Evolutionary conservation across 192 early-diverging fungal genomes (phyloP), one percentile per base, ranked within the genome.

Genomic region (Entomortierella chlamydospora): DNA sequence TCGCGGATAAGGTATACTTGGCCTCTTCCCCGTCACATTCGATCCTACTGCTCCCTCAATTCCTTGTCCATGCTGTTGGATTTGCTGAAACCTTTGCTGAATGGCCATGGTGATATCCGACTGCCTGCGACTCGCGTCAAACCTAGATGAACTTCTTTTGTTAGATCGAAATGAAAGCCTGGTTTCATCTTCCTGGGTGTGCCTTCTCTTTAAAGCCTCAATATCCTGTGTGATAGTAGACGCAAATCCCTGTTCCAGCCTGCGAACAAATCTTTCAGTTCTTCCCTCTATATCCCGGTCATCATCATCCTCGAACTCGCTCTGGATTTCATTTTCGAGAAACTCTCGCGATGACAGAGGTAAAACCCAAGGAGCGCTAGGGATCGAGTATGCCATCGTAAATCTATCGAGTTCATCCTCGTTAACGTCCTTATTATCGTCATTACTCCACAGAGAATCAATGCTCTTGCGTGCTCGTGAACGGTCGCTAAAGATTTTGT

Each of bases 161-260:
- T 31, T 43, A 47, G 31, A 33, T 1, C 30, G n/a, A 37, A 70
- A 52, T 10, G 68, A 60, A 20, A 52, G 18, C 30, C 68, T 57
- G 28, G 41, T 42, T 28, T 23, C 68, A 9, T 37, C 17, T 20
- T 63, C 60, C 25, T 26, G 60, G 0, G 50, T 52, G 8, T 42
- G 69, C 23, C 34, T 54, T 42, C 69, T 58, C 60, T 57, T 71
- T 12, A 71, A 47, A 15, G 39, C 60, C 31, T 61, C 69, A 43
- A 71, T 71, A 37, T 71, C 60, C 30, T 63, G 69, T 0, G 69
- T 71, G 53, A 71, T 71, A 4, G 60, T 71, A 1, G 69, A 71
- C 4, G 34, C 26, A 33, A 22, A 47, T 18, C 60, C 69, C 26
- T 41, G 25, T 37, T 71, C 69, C 8, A 71, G 22, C 18, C 25